Base-by-base conservation (phyloP, 805 yeast species). In the Teunomyces panamensis region DNA sequence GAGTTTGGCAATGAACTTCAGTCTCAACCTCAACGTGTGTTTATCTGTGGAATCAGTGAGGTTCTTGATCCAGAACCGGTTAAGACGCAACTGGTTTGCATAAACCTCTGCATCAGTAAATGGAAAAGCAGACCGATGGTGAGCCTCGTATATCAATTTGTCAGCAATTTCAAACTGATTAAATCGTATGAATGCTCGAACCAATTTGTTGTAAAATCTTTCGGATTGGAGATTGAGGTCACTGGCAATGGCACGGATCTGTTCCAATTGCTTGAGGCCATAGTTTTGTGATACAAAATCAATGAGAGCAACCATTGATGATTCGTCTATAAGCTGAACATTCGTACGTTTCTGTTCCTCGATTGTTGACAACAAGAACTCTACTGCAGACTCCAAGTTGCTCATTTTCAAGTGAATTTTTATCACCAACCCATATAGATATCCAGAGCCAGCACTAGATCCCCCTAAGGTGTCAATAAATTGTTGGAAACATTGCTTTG, bases 131-230 rank as follows among this genome's bases (percentile, higher is more conserved):
- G 69, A 60, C 0, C 46, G 39, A n/a, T 44, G 46, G 39, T 71
- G 75, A 2, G 73, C 74, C 33, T 64, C 60, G 26, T 49, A 55
- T 8, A 69, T 56, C 29, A 64, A 44, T 9, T 50, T 52, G 42
- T 72, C 72, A 1, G 77, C 78, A 14, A 48, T 34, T 41, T 60
- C 65, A 48, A 56, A 62, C 44, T 68, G 67, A 6, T 64, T 68
- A 27, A 66, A 49, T 32, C 54, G 57, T 4, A 67, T 59, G 42
- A 66, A 64, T 6, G 69, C 68, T 8, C 52, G 36, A 29, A 67
- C 62, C 43, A 69, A 50, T 11, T 60, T 54, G 16, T 53, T 39
- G 49, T 64, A 66, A 47, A 69, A 62, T 3, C 51, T 47, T n/a
- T 58, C 62, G 45, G 62, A 62, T 14, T 57, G 50, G 9, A 60